phyloP scores from a whole-genome alignment of 2,329 filamentous ascomycete species.

The Beauveria pseudobassiana region DNA sequence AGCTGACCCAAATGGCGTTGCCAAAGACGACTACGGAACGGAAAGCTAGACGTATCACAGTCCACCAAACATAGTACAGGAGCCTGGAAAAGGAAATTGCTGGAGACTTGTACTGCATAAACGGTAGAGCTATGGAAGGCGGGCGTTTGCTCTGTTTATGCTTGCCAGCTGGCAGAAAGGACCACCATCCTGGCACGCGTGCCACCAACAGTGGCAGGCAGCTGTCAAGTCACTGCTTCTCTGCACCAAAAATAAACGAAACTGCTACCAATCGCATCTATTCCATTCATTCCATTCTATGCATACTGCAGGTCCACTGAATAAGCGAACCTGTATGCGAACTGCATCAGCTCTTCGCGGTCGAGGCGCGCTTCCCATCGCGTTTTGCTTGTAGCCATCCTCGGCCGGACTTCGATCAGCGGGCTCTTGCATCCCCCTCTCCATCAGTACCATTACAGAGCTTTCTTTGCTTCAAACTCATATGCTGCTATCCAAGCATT shows the following conservation, averaged over 20 bases:
- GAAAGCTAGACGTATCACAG: not conserved
- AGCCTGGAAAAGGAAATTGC: not conserved
- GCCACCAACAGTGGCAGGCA: not conserved
- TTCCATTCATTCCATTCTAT: not conserved
- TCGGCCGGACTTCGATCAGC: not conserved
- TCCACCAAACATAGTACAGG: not conserved
- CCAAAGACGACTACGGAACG: not conserved
- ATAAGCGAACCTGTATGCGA: slow-evolving; percentile 6
- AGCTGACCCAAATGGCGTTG: not conserved
- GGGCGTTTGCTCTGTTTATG: not conserved
- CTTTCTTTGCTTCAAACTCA: slow-evolving; percentile 1
- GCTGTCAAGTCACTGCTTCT: slow-evolving; percentile 4
- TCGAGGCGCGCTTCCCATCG: slow-evolving; percentile 9
- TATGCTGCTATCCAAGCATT: not conserved
- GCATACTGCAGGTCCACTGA: not conserved
- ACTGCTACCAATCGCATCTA: slow-evolving; percentile 7
- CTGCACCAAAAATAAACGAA: not conserved
- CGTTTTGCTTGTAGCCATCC: not conserved
- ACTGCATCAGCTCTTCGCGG: not conserved
- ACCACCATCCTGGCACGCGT: not conserved
- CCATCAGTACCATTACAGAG: not conserved
- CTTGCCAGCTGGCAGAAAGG: slow-evolving; percentile 1
- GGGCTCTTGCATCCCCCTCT: not conserved
- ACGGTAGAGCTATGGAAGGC: not conserved
- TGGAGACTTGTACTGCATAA: not conserved